These are phyloP conservation scores for Talaromyces pinophilus DNA, from an alignment of 2,329 filamentous ascomycete species.

Conservation along the genomic window DNA sequence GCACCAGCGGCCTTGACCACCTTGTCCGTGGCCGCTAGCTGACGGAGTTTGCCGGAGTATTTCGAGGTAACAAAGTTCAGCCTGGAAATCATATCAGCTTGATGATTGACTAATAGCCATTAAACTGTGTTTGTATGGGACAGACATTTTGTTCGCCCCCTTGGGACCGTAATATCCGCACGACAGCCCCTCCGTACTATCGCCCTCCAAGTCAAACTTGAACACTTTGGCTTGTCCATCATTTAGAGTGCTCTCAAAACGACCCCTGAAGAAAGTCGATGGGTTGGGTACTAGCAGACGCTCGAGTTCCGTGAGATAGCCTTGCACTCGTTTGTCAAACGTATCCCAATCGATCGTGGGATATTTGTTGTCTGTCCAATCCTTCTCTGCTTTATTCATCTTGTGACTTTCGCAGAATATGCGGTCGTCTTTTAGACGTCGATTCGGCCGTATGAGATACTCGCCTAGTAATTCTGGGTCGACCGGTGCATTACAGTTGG, in stretches of 20 bases:
- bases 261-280: constrained; percentile 61
- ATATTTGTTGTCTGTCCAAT: constrained; percentile 60
- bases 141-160: constrained; percentile 71
- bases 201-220: constrained; percentile 53
- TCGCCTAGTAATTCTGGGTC: constrained; percentile 56
- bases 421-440: constrained; percentile 39
- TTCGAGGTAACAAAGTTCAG: constrained; percentile 61
- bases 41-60: constrained; percentile 62
- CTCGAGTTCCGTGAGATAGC: constrained; percentile 59
- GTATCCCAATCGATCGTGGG: constrained; percentile 69
- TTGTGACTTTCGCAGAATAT: constrained; percentile 67
- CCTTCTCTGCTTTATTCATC: constrained; percentile 53
- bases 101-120: background rate
- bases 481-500: constrained; percentile 66
- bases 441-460: constrained; percentile 46
- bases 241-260: constrained; percentile 58
- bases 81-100: constrained; percentile 32
- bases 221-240: constrained; percentile 62
- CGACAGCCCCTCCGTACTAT: constrained; percentile 56
- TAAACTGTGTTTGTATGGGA: background rate
- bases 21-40: constrained; percentile 63
- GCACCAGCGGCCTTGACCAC: constrained; percentile 68
- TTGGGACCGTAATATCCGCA: constrained; percentile 83
- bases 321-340: constrained; percentile 60
- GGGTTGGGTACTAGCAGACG: constrained; percentile 57